Conservation (phyloP, 2,329 filamentous ascomycete genomes). For the Talaromyces sp. region DNA sequence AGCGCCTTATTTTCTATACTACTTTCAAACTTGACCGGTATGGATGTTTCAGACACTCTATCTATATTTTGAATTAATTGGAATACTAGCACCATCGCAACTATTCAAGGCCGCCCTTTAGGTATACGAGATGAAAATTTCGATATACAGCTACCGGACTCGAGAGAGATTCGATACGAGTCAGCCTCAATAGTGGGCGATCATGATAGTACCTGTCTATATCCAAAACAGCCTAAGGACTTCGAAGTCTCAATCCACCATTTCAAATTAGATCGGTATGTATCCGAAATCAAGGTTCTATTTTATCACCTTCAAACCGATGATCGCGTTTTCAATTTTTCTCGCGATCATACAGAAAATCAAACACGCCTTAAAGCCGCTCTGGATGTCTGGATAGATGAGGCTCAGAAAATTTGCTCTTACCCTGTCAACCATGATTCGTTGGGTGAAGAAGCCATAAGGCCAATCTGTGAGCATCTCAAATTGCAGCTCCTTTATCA, state of each 20-base stretch:
- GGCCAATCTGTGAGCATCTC: slow-evolving; percentile 13
- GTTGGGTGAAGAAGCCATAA: neutral
- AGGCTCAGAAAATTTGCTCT: slow-evolving; percentile 8
- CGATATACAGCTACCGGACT: slow-evolving; percentile 22
- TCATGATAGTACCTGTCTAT: neutral
- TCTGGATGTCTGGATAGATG: slow-evolving; percentile 19
- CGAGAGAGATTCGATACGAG: slow-evolving; percentile 10
- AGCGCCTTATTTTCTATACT: slow-evolving; percentile 29
- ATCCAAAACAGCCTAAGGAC: slow-evolving; percentile 9
- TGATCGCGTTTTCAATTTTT: slow-evolving; percentile 17
- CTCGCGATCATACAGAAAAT: slow-evolving; percentile 13
- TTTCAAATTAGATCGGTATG: slow-evolving; percentile 21
- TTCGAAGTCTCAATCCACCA: slow-evolving; percentile 21
- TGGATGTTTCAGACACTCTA: neutral
- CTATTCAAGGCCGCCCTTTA: slow-evolving; percentile 35
- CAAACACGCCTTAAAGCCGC: slow-evolving; percentile 17
- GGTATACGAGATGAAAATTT: slow-evolving; percentile 36
- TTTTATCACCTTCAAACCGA: slow-evolving; percentile 22
- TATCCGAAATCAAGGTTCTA: slow-evolving; percentile 24
- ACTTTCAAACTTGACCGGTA: slow-evolving; percentile 34
- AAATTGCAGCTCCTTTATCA: slow-evolving; percentile 31
- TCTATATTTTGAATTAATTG: no score
- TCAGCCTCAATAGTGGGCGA: neutral
- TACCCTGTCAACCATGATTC: neutral
- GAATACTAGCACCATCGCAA: slow-evolving; percentile 26